Evolutionary conservation across 345 rosid species (phyloP), one percentile per base, ranked within the genome.

Genomic region (Nephelium lappaceum): DNA sequence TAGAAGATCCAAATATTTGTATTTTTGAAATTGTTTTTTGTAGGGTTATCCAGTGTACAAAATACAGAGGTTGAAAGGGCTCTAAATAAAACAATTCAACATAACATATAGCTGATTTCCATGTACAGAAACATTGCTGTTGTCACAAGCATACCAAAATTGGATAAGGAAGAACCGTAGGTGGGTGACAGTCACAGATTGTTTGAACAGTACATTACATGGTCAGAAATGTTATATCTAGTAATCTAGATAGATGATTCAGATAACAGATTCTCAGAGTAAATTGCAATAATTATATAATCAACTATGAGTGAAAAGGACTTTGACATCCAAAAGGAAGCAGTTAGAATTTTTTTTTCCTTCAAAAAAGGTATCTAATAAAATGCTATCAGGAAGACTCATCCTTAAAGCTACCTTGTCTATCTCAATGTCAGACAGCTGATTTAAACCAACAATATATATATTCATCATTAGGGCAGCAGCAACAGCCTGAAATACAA

Each of bases 391-490:
- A 27, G 6, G 24, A 63, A 12, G 47, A 66, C 67, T 71, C 45
- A 76, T 58, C 75, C 1, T 21, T 21, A 72, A 62, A 73, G 69
- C 60, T 88, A 92, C 99, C 96, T 95, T 92, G 87, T 95, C 99
- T 78, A 93, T 95, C 75, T 95, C 96, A 41, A 95, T 89, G 87
- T 95, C 98, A 49, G 90, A 85, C 83, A 95, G 71, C 85, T 93
- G 98, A 88, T 95, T 95, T 61, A 95, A 76, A 39, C 99, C 99
- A 60, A 95, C 99, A 25, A 93, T 91, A 78, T 95, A 93, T 38
- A 95, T 89, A 83, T 95, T 95, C 99, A 95, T 95, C 90, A 93
- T 80, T 74, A 95, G 93, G 43, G 99, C 95, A 82, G 97, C 97
- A 78, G 83, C 90, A 82, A 93, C 88, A 58, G 98, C 99, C 99